phyloP scores from a whole-genome alignment of 164 flowering plant genomes.

The Tetracentron sinense region DNA sequence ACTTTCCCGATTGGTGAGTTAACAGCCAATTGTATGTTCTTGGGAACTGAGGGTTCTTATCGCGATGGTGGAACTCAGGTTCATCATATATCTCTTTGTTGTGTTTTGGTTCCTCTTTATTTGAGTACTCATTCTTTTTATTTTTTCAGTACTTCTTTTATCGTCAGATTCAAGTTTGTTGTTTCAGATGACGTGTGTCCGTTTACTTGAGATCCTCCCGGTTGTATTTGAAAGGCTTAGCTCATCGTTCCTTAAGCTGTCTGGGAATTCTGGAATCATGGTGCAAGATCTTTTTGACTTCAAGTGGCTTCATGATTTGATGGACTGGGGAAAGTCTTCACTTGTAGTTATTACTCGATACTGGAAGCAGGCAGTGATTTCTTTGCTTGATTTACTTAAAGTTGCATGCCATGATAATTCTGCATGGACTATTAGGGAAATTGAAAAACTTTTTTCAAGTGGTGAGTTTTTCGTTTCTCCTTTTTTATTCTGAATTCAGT shows the following conservation, averaged over 20 bases:
- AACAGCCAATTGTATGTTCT: neutral
- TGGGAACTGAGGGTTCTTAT: no score
- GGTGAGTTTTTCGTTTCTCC: slow-evolving; percentile 39
- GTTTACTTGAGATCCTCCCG: slow-evolving; percentile 82
- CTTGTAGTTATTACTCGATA: slow-evolving; percentile 58
- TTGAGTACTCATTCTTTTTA: neutral
- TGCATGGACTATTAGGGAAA: slow-evolving; percentile 26
- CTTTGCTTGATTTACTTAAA: slow-evolving; percentile 47
- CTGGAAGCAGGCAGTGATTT: slow-evolving; percentile 62
- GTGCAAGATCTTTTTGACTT: slow-evolving; percentile 24
- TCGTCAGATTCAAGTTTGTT: slow-evolving; percentile 8
- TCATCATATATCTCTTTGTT: no score
- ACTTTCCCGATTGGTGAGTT: neutral
- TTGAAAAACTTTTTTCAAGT: slow-evolving; percentile 48
- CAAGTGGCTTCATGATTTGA: slow-evolving; percentile 73
- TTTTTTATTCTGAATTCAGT: neutral
- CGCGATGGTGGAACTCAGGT: no score
- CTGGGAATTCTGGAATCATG: slow-evolving; percentile 18
- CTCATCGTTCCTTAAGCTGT: slow-evolving; percentile 16
- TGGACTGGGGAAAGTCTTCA: slow-evolving; percentile 80
- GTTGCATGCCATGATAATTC: slow-evolving; percentile 30
- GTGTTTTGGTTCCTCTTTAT: neutral
- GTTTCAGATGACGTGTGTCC: slow-evolving; percentile 87
- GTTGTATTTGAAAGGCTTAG: slow-evolving; percentile 46
- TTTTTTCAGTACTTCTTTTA: neutral